Percentiles rank a stretch among this genome's conserved stretches.
Conservation (phyloP, 192 early-diverging fungal species). For the Coemansia sp. region DNA sequence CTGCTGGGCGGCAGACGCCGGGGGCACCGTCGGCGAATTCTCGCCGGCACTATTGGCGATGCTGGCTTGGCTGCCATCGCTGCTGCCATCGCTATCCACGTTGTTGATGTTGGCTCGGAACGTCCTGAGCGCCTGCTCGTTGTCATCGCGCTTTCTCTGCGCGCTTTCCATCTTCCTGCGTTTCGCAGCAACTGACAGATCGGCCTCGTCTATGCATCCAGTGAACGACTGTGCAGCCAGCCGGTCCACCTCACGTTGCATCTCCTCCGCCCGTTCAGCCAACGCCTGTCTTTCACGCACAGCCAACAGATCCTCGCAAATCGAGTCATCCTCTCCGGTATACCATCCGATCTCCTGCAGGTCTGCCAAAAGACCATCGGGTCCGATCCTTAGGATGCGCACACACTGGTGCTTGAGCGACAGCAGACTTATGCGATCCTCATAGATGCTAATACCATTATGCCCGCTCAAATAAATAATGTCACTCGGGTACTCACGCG, state of each 20-base stretch:
- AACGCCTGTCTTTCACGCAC: slow-evolving; percentile 22
- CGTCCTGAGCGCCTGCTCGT: background rate
- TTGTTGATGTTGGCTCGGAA: background rate
- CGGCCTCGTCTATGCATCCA: slow-evolving; percentile 29
- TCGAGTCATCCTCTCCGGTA: slow-evolving; percentile 39
- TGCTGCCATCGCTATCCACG: no score
- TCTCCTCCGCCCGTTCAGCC: slow-evolving; percentile 3
- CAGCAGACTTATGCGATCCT: slow-evolving; percentile 46
- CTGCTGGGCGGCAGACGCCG: background rate
- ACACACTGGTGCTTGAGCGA: slow-evolving; percentile 55
- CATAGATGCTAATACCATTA: slow-evolving; percentile 39
- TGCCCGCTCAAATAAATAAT: slow-evolving; percentile 49
- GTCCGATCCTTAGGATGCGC: slow-evolving; percentile 33
- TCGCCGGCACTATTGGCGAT: background rate
- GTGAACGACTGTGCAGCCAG: background rate
- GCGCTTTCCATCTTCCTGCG: slow-evolving; percentile 4
- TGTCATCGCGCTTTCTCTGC: background rate
- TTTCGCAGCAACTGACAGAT: slow-evolving; percentile 16
- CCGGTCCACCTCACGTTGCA: slow-evolving; percentile 15
- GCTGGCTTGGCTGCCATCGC: background rate
- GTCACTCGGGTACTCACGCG: slow-evolving; percentile 42
- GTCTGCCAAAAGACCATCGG: slow-evolving; percentile 27
- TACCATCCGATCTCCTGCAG: slow-evolving; percentile 55
- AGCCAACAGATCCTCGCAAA: slow-evolving; percentile 31
- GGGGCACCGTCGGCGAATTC: background rate